Conservation (phyloP, 768 basidiomycete genomes). For the Podaxis sp. region DNA sequence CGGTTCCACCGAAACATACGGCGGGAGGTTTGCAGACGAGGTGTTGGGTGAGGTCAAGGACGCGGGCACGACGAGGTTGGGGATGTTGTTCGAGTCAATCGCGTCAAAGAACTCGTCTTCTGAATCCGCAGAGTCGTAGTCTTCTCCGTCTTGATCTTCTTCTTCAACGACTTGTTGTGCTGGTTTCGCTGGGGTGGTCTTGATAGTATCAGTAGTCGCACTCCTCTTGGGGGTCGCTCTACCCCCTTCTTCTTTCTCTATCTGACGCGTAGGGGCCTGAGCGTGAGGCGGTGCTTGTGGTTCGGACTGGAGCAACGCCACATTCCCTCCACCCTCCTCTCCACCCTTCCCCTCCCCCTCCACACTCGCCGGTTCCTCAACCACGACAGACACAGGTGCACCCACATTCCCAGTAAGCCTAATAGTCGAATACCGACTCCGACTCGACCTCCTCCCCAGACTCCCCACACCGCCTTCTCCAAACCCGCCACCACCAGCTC, state of each 20-base stretch:
- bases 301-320: not conserved
- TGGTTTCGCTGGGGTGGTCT: not conserved
- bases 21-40: constrained; percentile 23
- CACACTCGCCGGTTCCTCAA: not conserved
- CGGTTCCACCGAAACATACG: constrained; percentile 31
- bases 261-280: not conserved
- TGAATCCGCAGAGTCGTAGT: constrained; percentile 58
- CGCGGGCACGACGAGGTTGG: constrained; percentile 71
- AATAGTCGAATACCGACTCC: not conserved
- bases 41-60: constrained; percentile 49
- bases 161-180: constrained; percentile 14
- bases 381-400: not conserved
- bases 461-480: constrained; percentile 16
- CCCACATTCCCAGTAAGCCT: not conserved
- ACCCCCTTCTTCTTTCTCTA: not conserved
- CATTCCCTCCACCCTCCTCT: not conserved
- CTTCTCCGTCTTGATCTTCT: constrained; percentile 19
- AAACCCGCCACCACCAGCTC: not conserved
- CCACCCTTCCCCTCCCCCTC: not conserved
- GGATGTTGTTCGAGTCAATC: constrained; percentile 79
- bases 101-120: constrained; percentile 99
- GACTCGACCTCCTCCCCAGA: not conserved
- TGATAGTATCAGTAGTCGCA: constrained; percentile 14
- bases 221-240: constrained; percentile 10
- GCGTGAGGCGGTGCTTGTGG: not conserved